These are phyloP conservation scores for Hymenoscyphus linearis DNA, from an alignment of 2,329 filamentous ascomycete genomes.

Conservation along the genomic window DNA sequence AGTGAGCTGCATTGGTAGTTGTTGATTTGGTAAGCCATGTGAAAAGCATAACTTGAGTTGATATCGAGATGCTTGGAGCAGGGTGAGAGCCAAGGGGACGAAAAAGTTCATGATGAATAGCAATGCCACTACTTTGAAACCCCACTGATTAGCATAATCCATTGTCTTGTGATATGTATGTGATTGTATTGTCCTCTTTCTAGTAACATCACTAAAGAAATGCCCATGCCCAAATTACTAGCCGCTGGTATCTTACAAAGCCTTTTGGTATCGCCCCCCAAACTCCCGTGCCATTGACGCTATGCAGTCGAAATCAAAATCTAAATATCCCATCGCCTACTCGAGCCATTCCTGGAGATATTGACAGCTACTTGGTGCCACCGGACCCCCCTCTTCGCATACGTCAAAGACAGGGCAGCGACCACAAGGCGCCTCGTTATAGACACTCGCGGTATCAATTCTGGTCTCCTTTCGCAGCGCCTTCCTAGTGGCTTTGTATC, in stretches of 20 bases:
- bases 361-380: slow-evolving; percentile 83
- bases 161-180: background rate
- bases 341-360: slow-evolving; percentile 86
- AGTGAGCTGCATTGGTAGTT: slow-evolving; percentile 18
- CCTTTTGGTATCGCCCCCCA: slow-evolving; percentile 11
- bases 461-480: slow-evolving; percentile 30
- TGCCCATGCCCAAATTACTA: slow-evolving; percentile 4
- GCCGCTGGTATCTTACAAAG: slow-evolving; percentile 27
- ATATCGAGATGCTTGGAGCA: slow-evolving; percentile 8
- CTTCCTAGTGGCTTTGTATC: slow-evolving; percentile 33
- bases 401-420: slow-evolving; percentile 89
- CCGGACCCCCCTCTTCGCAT: slow-evolving; percentile 84
- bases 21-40: slow-evolving; percentile 12
- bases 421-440: slow-evolving; percentile 85
- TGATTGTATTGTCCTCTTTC: background rate
- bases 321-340: slow-evolving; percentile 1
- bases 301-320: slow-evolving; percentile 27
- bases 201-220: background rate
- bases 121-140: slow-evolving; percentile 7
- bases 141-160: background rate
- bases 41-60: slow-evolving; percentile 6
- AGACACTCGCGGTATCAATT: slow-evolving; percentile 40
- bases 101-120: slow-evolving; percentile 23
- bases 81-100: slow-evolving; percentile 16
- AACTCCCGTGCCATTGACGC: slow-evolving; percentile 26